A percentile compares a stretch with the other conserved stretches of the same genome.
phyloP scores from a whole-genome alignment of 2,329 filamentous ascomycete species.

The Colletotrichum sp. region DNA sequence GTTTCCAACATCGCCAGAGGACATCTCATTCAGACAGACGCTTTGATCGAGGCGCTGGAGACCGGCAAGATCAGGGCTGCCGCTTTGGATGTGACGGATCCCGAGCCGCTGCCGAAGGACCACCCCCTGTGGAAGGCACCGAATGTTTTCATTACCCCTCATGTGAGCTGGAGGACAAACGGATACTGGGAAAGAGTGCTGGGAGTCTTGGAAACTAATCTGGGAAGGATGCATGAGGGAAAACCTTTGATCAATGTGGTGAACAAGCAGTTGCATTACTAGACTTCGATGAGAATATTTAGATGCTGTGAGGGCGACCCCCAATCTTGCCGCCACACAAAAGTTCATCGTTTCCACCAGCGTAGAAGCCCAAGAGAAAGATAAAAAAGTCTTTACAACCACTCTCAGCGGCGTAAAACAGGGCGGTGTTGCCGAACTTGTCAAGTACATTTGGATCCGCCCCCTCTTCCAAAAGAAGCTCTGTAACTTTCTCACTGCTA shows the following conservation, averaged over 20 bases:
- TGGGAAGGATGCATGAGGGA: slow-evolving; percentile 30
- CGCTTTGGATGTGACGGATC: slow-evolving; percentile 74
- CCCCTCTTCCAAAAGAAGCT: neutral
- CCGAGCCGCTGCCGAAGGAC: slow-evolving; percentile 70
- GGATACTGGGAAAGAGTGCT: slow-evolving; percentile 29
- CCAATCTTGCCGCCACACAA: no score
- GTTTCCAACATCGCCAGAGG: slow-evolving; percentile 71
- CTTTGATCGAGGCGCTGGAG: slow-evolving; percentile 61
- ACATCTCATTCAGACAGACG: slow-evolving; percentile 44
- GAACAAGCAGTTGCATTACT: slow-evolving; percentile 28
- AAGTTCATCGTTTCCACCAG: no score
- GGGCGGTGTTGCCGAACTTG: fast-evolving
- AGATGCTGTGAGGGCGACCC: fast-evolving
- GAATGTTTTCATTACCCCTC: slow-evolving; percentile 64
- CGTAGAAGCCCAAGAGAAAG: no score
- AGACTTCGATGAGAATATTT: neutral
- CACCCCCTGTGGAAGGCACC: slow-evolving; percentile 69
- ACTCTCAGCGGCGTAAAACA: fast-evolving
- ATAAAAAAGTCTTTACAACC: fast-evolving
- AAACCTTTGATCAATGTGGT: slow-evolving; percentile 33
- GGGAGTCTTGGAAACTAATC: slow-evolving; percentile 32
- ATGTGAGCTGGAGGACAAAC: slow-evolving; percentile 39
- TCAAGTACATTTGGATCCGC: fast-evolving
- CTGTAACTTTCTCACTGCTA: fast-evolving
- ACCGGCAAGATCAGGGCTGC: slow-evolving; percentile 54